Conservation (phyloP, 345 rosid genomes). For the Toxicodendron radicans region DNA sequence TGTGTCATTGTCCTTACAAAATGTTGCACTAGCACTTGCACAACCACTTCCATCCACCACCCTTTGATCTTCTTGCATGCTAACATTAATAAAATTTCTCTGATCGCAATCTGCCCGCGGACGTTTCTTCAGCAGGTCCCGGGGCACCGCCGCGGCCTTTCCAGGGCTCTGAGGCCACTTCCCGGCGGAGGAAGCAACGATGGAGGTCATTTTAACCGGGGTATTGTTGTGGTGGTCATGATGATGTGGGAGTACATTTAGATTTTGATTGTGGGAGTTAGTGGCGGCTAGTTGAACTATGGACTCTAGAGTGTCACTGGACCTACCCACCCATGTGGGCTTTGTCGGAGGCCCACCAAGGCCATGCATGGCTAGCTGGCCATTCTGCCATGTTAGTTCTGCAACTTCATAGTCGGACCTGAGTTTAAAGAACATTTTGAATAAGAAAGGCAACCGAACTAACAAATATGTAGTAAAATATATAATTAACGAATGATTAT, state of each 20-base stretch:
- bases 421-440: slow-evolving; percentile 10
- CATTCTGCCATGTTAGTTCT: slow-evolving; percentile 59
- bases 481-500: no score
- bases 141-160: not conserved
- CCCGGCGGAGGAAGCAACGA: slow-evolving; percentile 11
- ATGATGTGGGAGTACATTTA: not conserved
- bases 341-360: slow-evolving; percentile 31
- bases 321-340: slow-evolving; percentile 42
- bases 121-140: slow-evolving; percentile 28
- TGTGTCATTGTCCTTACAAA: slow-evolving; percentile 32
- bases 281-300: slow-evolving; percentile 48
- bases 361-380: slow-evolving; percentile 48
- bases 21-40: slow-evolving; percentile 33
- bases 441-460: not conserved
- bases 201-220: not conserved
- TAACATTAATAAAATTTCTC: not conserved
- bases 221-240: not conserved
- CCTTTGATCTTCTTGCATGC: slow-evolving; percentile 10
- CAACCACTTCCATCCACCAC: slow-evolving; percentile 28
- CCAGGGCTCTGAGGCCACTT: slow-evolving; percentile 17
- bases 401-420: slow-evolving; percentile 49
- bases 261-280: not conserved
- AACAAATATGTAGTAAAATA: not conserved
- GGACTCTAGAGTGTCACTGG: slow-evolving; percentile 44
- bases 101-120: slow-evolving; percentile 21